Percentiles rank a stretch among this genome's conserved stretches.
These are phyloP conservation scores for Ogataea kodamae DNA, from an alignment of 805 yeast genomes.

Conservation along the genomic window DNA sequence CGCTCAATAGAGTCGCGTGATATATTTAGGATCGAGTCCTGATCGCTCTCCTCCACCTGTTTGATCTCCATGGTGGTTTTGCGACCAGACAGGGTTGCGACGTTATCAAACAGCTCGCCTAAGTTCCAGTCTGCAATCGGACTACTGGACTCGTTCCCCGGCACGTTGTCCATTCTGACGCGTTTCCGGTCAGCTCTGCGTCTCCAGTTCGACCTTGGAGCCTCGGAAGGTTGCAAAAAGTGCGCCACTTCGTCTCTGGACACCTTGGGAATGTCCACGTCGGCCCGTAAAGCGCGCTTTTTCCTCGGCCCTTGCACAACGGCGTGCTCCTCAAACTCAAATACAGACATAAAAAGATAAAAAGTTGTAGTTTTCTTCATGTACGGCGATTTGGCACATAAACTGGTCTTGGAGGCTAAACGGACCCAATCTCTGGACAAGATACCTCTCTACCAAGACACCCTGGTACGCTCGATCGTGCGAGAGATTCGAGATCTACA, in stretches of 20 bases:
- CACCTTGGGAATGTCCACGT: background rate
- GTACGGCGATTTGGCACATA: conserved; percentile 88
- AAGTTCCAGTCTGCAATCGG: too few relatives aligned
- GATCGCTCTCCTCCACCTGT: background rate
- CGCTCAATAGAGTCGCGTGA: too few relatives aligned
- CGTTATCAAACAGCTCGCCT: conserved; percentile 12
- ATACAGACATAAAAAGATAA: too few relatives aligned
- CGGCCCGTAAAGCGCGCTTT: conserved; percentile 1
- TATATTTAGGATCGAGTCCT: conserved; percentile 10
- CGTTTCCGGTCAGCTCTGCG: too few relatives aligned
- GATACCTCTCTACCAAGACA: conserved; percentile 70
- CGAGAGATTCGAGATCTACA: conserved; percentile 69
- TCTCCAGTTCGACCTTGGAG: too few relatives aligned
- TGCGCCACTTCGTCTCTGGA: background rate
- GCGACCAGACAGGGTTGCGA: too few relatives aligned
- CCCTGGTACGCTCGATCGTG: conserved; percentile 61
- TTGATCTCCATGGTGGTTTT: conserved; percentile 2
- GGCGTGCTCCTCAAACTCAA: conserved; percentile 10
- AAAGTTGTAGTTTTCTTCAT: conserved; percentile 38
- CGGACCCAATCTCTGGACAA: conserved; percentile 63
- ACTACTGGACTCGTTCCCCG: too few relatives aligned
- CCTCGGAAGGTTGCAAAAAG: too few relatives aligned
- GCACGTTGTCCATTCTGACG: too few relatives aligned
- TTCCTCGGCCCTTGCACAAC: background rate
- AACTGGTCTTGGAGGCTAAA: conserved; percentile 82